Percentiles rank a stretch among this genome's conserved stretches.
Evolutionary conservation across 768 basidiomycete genomes (phyloP).

Genomic region (Bullera alba): DNA sequence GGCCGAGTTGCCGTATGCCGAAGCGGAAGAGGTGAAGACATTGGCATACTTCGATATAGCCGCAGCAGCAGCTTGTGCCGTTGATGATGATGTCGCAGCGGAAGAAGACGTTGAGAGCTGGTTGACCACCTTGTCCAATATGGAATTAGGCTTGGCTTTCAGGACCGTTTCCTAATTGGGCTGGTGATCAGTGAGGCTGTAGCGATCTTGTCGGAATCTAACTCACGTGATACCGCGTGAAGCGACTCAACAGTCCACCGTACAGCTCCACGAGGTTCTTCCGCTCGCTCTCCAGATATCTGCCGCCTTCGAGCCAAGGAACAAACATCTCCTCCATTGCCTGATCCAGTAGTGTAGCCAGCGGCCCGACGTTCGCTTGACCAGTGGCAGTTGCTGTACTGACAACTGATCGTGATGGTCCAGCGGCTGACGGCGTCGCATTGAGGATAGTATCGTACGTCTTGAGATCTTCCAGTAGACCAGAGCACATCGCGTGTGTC

Average conservation of each 20-base stretch:
- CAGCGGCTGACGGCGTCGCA: conserved; percentile 7
- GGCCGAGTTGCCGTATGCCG: conserved; percentile 7
- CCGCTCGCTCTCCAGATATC: conserved; percentile 87
- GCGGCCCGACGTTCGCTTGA: conserved; percentile 58
- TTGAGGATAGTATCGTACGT: conserved; percentile 70
- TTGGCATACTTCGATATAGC: conserved; percentile 84
- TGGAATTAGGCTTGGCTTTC: conserved; percentile 56
- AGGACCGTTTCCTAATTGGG: conserved; percentile 47
- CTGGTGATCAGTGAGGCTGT: not conserved
- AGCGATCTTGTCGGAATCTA: not conserved
- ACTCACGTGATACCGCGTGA: conserved; percentile 83
- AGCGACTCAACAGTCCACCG: conserved; percentile 60
- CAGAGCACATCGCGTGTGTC: conserved; percentile 68
- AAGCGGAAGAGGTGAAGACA: conserved; percentile 41
- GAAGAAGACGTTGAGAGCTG: conserved; percentile 70
- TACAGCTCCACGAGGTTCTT: conserved; percentile 75
- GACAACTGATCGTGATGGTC: conserved; percentile 1
- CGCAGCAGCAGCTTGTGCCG: conserved; percentile 59
- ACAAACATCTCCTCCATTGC: conserved; percentile 95
- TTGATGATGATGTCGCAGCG: conserved; percentile 30
- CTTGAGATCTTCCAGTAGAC: conserved; percentile 84
- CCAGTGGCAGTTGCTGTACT: conserved; percentile 34
- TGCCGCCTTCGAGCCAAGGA: conserved; percentile 81
- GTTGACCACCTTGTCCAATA: conserved; percentile 86
- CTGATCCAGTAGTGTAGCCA: conserved; percentile 77